These are phyloP conservation scores for Pterulicium gracile DNA, from an alignment of 1,284 basidiomycete species.

Conservation along the genomic window DNA sequence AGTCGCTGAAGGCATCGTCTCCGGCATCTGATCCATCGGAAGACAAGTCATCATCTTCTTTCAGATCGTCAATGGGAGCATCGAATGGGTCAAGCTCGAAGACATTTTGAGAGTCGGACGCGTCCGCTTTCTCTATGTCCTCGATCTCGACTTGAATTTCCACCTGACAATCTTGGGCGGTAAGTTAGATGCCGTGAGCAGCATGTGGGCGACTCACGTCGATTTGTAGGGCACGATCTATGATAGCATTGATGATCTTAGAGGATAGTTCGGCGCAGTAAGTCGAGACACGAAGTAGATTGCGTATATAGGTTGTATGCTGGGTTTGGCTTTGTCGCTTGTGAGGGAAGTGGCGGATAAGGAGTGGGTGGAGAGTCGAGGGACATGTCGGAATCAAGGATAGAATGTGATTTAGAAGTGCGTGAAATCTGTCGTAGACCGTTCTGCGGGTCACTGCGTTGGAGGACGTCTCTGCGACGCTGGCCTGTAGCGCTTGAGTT, in stretches of 20 bases:
- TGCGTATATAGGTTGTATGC: constrained; percentile 90
- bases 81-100: constrained; percentile 83
- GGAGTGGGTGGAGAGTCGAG: constrained; percentile 75
- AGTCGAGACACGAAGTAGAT: constrained; percentile 73
- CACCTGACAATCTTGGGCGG: constrained; percentile 41
- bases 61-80: constrained; percentile 50
- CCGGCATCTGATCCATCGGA: constrained; percentile 39
- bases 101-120: constrained; percentile 48
- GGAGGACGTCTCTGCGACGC: constrained; percentile 51
- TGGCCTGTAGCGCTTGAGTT: constrained; percentile 44
- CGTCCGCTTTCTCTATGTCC: constrained; percentile 70
- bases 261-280: constrained; percentile 90
- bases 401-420: constrained; percentile 76
- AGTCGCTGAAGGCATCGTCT: constrained; percentile 43
- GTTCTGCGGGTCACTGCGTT: constrained; percentile 68
- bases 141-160: constrained; percentile 96
- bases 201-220: constrained; percentile 55
- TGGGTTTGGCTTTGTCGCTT: constrained; percentile 78
- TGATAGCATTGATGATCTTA: constrained; percentile 74
- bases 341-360: constrained; percentile 83
- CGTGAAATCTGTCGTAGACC: constrained; percentile 84
- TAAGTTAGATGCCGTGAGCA: constrained; percentile 6
- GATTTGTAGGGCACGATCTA: constrained; percentile 89
- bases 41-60: constrained; percentile 49
- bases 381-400: constrained; percentile 86